Conservation (phyloP, 257 asterid species). For the Leptodermis oblonga region DNA sequence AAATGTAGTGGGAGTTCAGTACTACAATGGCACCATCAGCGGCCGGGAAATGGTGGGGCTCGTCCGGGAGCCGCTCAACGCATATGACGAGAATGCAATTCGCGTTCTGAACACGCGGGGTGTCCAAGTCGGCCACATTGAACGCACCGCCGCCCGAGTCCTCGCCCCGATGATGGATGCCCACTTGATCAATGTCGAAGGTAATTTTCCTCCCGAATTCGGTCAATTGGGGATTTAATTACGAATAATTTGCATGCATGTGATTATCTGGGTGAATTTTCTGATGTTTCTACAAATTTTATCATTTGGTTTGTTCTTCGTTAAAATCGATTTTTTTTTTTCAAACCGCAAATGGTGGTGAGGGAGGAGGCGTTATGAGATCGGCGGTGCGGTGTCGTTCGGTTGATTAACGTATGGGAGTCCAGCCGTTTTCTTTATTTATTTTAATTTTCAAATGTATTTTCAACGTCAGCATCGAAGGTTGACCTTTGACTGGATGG, state of each 20-base stretch:
- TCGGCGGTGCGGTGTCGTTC: not conserved
- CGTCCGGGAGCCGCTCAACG: slow-evolving; percentile 59
- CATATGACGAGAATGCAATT: slow-evolving; percentile 56
- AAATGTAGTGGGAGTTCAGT: slow-evolving; percentile 57
- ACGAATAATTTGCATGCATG: not conserved
- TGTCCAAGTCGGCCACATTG: slow-evolving; percentile 65
- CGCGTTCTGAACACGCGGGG: slow-evolving; percentile 54
- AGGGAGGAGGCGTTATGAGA: not conserved
- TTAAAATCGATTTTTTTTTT: not conserved
- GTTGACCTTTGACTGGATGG: not conserved
- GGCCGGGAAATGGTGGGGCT: slow-evolving; percentile 74
- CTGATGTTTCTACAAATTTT: too few species aligned
- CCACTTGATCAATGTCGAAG: slow-evolving; percentile 44
- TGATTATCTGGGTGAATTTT: not conserved
- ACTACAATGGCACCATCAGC: slow-evolving; percentile 49
- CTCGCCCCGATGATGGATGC: slow-evolving; percentile 61
- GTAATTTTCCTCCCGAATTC: slow-evolving; percentile 17
- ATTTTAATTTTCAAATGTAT: too few species aligned
- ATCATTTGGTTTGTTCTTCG: not conserved
- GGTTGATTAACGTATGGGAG: not conserved
- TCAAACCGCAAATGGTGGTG: not conserved
- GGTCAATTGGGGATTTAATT: not conserved
- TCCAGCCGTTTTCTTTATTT: too few species aligned
- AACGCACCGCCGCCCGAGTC: slow-evolving; percentile 52
- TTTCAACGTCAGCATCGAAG: too few species aligned